phyloP scores from a whole-genome alignment of 768 basidiomycete genomes.

The Galerina sulciceps region DNA sequence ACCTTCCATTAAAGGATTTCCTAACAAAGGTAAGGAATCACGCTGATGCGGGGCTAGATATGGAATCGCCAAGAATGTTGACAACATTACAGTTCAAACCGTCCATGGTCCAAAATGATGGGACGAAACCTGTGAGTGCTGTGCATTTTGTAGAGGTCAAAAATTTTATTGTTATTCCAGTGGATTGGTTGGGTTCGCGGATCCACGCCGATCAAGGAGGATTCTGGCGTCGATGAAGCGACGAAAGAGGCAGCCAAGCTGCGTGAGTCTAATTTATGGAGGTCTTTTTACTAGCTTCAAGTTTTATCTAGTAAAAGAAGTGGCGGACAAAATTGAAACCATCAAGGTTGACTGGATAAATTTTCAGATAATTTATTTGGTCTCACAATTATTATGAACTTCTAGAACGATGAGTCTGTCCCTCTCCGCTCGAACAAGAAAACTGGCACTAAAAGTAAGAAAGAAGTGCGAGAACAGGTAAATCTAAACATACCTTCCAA shows the following conservation, averaged over 20 bases:
- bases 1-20: conserved; percentile 53
- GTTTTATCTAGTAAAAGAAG: conserved; percentile 51
- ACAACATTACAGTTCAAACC: conserved; percentile 58
- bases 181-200: conserved; percentile 72
- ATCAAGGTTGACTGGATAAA: conserved; percentile 52
- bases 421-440: conserved; percentile 74
- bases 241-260: conserved; percentile 47
- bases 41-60: too few species aligned
- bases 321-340: conserved; percentile 58
- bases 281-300: neutral
- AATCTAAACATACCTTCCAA: conserved; percentile 1
- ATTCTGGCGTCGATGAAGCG: conserved; percentile 34
- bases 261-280: conserved; percentile 36
- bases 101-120: conserved; percentile 80
- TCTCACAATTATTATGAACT: neutral
- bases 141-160: neutral
- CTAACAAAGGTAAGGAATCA: conserved; percentile 50
- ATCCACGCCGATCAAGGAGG: conserved; percentile 24
- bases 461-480: conserved; percentile 74
- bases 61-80: too few species aligned
- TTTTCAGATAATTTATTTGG: neutral
- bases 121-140: conserved; percentile 66
- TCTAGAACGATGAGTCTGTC: conserved; percentile 66
- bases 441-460: conserved; percentile 73
- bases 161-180: conserved; percentile 31